Conservation (phyloP, 352 stramenopile genomes). For the Phytophthora sansomeana region DNA sequence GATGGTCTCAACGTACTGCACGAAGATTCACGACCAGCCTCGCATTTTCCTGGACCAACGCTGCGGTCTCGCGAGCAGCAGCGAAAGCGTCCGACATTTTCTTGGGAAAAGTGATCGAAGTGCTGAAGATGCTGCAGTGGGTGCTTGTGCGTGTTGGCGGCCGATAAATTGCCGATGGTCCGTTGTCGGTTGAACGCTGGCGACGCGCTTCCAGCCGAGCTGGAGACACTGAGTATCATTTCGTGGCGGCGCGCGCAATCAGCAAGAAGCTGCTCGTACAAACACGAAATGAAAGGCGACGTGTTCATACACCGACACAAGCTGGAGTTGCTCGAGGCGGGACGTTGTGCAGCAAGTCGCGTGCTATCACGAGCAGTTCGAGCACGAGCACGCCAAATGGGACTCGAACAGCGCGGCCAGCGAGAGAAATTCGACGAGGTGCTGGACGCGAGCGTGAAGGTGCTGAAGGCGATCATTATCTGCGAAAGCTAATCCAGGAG, state of each 20-base stretch:
- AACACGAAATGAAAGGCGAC: not conserved
- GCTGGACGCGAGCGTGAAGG: constrained; percentile 57
- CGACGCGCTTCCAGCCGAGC: no score
- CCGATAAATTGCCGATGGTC: no score
- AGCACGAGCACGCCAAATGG: constrained; percentile 71
- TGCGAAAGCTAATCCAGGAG: constrained; percentile 67
- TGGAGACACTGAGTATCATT: no score
- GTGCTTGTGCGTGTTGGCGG: no score
- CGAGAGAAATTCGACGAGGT: constrained; percentile 68
- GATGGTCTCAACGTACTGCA: no score
- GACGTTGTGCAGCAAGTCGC: constrained; percentile 53
- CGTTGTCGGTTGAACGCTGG: no score
- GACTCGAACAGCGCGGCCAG: constrained; percentile 58
- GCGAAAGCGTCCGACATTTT: no score
- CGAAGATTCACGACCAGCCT: no score
- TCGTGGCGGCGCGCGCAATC: not conserved
- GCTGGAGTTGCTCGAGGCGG: constrained; percentile 55
- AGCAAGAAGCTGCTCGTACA: not conserved
- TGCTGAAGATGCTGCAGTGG: no score
- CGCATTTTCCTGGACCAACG: no score
- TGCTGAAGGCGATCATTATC: constrained; percentile 72
- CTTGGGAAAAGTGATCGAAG: no score
- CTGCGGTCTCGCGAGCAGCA: no score
- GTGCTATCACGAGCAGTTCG: constrained; percentile 23
- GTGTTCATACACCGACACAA: constrained; percentile 45